Percentiles rank a stretch among this genome's conserved stretches.
These are phyloP conservation scores for Chlorophyllum brunneum DNA, from an alignment of 768 basidiomycete species.

Conservation along the genomic window DNA sequence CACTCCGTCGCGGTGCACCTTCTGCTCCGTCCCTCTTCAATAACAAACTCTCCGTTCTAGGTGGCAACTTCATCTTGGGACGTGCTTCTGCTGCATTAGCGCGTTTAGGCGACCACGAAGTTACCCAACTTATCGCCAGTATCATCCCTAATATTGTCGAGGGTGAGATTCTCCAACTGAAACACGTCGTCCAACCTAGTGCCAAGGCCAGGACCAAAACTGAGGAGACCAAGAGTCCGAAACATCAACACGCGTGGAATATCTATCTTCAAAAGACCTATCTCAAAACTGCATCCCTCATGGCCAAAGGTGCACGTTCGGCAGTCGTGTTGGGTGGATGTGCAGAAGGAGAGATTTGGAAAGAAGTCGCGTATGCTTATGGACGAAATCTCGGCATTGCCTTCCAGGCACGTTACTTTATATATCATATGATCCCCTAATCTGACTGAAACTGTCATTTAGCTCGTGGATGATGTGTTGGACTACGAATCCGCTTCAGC, in stretches of 20 bases:
- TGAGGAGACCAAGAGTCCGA: constrained; percentile 18
- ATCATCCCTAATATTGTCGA: constrained; percentile 90
- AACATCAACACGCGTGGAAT: constrained; percentile 53
- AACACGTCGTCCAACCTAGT: constrained; percentile 43
- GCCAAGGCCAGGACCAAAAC: constrained; percentile 17
- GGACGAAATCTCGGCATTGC: constrained; percentile 92
- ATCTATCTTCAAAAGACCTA: constrained; percentile 92
- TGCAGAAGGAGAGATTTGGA: constrained; percentile 79
- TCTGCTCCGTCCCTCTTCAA: constrained; percentile 83
- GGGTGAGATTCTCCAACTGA: constrained; percentile 88
- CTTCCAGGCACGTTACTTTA: constrained; percentile 70
- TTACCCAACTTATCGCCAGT: constrained; percentile 84
- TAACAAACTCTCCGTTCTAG: constrained; percentile 84
- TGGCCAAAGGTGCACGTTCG: constrained; percentile 88
- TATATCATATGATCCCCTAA: neutral
- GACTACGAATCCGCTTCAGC: constrained; percentile 82
- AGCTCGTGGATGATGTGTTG: constrained; percentile 95
- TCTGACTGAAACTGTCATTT: neutral
- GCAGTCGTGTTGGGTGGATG: constrained; percentile 88
- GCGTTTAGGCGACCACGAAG: constrained; percentile 76
- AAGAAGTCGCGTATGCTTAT: constrained; percentile 95
- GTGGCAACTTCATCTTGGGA: constrained; percentile 88
- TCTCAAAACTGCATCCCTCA: constrained; percentile 88
- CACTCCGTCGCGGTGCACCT: constrained; percentile 70
- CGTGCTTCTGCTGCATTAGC: constrained; percentile 79